phyloP scores from a whole-genome alignment of 176 grass and related monocot genomes.

The Ampelocalamus luodianensis region DNA sequence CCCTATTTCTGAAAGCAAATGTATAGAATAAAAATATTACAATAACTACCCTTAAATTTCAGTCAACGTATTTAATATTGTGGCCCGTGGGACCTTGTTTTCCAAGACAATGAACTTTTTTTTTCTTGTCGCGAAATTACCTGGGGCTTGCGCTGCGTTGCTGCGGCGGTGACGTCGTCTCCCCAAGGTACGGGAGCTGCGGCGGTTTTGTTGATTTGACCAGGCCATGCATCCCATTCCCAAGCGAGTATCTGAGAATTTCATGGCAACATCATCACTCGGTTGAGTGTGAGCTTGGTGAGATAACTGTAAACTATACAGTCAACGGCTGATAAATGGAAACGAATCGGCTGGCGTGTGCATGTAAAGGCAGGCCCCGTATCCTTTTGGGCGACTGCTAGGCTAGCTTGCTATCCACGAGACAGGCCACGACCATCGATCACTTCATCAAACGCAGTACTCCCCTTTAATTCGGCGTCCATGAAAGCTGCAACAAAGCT shows the following conservation, averaged over 20 bases:
- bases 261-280: background rate
- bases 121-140: no score
- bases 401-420: no score
- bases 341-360: background rate
- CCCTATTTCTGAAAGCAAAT: no score
- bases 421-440: no score
- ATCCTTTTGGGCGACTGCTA: background rate
- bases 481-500: slow-evolving; percentile 26
- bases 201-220: background rate
- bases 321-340: background rate
- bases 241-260: background rate
- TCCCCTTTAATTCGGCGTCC: background rate
- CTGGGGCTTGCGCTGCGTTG: no score
- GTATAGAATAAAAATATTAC: no score
- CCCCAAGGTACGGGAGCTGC: background rate
- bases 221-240: no score
- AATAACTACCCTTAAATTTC: no score
- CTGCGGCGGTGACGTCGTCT: background rate
- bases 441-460: background rate
- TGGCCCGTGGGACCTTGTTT: no score
- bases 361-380: background rate
- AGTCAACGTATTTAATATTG: no score
- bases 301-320: background rate
- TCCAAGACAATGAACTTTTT: no score
- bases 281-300: background rate